Conservation (phyloP, 176 grass and related monocot species). For the Oropetium thomaeum region DNA sequence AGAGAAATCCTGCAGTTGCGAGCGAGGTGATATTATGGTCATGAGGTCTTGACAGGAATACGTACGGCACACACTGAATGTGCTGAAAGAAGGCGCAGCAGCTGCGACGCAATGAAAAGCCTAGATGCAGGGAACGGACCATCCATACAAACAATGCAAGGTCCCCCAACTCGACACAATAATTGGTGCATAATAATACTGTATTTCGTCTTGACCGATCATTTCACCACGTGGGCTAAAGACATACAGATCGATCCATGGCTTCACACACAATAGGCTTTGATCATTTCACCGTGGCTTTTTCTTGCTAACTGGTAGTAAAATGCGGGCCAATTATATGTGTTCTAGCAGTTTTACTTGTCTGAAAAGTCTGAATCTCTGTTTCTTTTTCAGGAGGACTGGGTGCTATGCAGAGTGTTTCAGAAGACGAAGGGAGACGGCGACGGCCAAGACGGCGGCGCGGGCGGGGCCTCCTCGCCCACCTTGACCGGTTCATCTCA, state of each 20-base stretch:
- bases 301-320: not conserved
- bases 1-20: too few species aligned
- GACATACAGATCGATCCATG: too few species aligned
- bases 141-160: not conserved
- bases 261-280: too few species aligned
- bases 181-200: not conserved
- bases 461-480: not conserved
- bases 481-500: not conserved
- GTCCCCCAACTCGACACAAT: not conserved
- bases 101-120: not conserved
- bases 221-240: not conserved
- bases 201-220: not conserved
- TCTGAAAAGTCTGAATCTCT: not conserved
- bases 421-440: conserved; percentile 45
- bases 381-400: conserved; percentile 55
- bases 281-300: not conserved
- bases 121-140: not conserved
- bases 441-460: conserved; percentile 37
- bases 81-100: not conserved
- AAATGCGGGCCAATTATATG: not conserved
- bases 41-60: not conserved
- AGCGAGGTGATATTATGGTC: too few species aligned
- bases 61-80: not conserved
- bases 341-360: not conserved
- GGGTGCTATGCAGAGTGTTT: conserved; percentile 80